These are phyloP conservation scores for Globisporangium perplexum DNA, from an alignment of 352 stramenopile species.

Conservation along the genomic window DNA sequence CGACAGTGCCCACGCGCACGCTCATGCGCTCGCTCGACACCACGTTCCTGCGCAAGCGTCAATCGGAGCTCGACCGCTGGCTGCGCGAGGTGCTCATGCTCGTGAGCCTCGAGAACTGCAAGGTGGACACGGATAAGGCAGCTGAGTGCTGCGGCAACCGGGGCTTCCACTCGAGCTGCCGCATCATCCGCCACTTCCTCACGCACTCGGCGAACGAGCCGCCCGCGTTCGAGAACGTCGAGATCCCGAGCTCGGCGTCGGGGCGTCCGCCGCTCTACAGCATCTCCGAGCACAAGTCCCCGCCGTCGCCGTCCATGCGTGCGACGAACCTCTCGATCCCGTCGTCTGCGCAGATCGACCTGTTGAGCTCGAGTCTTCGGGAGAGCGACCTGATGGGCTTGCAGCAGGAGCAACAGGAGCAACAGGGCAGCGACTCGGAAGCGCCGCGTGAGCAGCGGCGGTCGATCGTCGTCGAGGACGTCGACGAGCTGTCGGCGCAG, in stretches of 20 bases:
- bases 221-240: conserved; percentile 53
- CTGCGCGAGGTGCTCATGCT: conserved; percentile 79
- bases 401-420: conserved; percentile 17
- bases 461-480: conserved; percentile 64
- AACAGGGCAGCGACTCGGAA: conserved; percentile 1
- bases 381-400: conserved; percentile 34
- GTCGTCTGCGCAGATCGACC: conserved; percentile 26
- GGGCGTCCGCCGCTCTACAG: conserved; percentile 31
- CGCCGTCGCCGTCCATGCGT: conserved; percentile 10
- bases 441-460: conserved; percentile 31
- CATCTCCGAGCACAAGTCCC: conserved; percentile 43
- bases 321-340: conserved; percentile 12
- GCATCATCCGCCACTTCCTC: conserved; percentile 67
- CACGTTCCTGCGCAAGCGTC: conserved; percentile 78
- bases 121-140: conserved; percentile 53
- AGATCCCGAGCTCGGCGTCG: conserved; percentile 13
- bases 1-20: conserved; percentile 69
- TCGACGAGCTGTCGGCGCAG: conserved; percentile 47
- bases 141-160: conserved; percentile 63
- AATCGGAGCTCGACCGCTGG: conserved; percentile 81
- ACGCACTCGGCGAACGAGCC: conserved; percentile 74
- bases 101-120: conserved; percentile 76
- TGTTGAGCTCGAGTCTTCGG: conserved; percentile 38
- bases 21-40: conserved; percentile 79
- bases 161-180: conserved; percentile 58